Percentiles rank a stretch among this genome's conserved stretches.
phyloP scores from a whole-genome alignment of 139 green algal species.

The Chlorella vulgaris region DNA sequence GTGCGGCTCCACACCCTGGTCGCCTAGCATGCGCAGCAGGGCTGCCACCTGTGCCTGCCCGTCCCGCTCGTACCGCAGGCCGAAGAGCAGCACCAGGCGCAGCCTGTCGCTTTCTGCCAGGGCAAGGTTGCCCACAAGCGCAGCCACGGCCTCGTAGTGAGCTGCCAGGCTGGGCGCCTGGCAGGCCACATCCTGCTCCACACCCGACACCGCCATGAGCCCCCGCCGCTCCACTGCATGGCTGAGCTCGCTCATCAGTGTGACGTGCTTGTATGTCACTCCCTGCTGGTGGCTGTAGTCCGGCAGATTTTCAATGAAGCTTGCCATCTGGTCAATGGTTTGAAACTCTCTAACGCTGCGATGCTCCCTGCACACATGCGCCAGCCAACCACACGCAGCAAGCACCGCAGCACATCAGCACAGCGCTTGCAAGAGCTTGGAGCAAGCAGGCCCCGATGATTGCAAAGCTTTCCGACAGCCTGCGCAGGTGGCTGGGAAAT shows the following conservation, averaged over 20 bases:
- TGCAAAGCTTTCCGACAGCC: too few species aligned
- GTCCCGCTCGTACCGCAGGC: slow-evolving; percentile 90
- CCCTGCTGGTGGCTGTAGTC: slow-evolving; percentile 71
- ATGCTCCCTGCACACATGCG: slow-evolving; percentile 4
- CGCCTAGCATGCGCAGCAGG: slow-evolving; percentile 43
- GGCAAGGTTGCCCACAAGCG: slow-evolving; percentile 19
- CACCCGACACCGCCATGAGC: slow-evolving; percentile 75
- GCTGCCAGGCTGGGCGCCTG: slow-evolving; percentile 21
- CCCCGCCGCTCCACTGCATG: slow-evolving; percentile 58
- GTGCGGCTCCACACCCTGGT: slow-evolving; percentile 26
- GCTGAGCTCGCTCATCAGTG: slow-evolving; percentile 80
- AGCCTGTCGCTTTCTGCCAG: slow-evolving; percentile 44
- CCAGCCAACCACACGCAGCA: background rate
- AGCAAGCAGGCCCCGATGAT: too few species aligned
- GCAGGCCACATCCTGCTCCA: slow-evolving; percentile 94
- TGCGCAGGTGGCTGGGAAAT: too few species aligned
- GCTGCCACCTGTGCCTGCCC: slow-evolving; percentile 46
- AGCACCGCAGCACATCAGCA: background rate
- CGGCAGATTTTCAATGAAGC: slow-evolving; percentile 83
- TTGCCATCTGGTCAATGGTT: slow-evolving; percentile 85
- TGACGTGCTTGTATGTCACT: slow-evolving; percentile 90
- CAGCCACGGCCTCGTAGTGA: slow-evolving; percentile 39
- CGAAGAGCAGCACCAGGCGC: slow-evolving; percentile 87
- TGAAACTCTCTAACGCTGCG: slow-evolving; percentile 36
- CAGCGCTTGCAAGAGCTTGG: background rate